Evolutionary conservation across 1,139 yeast species (phyloP), one percentile per base, ranked within the genome.

Genomic region (Lodderomyces jiufengensis): DNA sequence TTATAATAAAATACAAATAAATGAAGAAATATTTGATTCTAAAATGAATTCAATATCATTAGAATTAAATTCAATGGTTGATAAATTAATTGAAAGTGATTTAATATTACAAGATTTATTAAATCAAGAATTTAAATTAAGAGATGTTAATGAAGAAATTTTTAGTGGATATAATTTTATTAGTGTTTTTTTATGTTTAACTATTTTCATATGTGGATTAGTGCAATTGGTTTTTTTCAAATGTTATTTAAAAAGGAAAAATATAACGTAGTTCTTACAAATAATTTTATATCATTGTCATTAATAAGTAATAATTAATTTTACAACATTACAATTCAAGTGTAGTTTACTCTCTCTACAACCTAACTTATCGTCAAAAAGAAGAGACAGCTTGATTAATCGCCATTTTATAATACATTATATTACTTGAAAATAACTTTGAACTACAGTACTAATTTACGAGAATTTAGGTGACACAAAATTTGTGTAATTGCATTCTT

Each of bases 111-210:
- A 50, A 27, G 52, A 55, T 23, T 51, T 69, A 35, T 44, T 63
- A 48, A 58, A 57, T 22, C 64, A 62, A 38, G 74, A 70, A 44
- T 52, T 45, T 15, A 51, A 50, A 41, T 52, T 68, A 34, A 48
- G 76, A 40, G 66, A 67, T 43, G 57, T 57, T 31, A 70, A 70
- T 47, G 76, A 70, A 44, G 54, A 50, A 14, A 68, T 69, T 24
- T 69, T 47, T 39, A 49, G 59, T 21, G 57, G 57, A 13, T 66
- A 64, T 48, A 63, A 70, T 15, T 42, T 43, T 24, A 47, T 54
- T 14, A 51, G 67, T 11, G 50, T 61, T 27, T 39, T 51, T 7
- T 38, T 68, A 13, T 46, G 66, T 23, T 41, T 52, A 12, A 45
- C 55, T 12, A 66, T 63, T 11, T 44, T 52, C 18, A 39, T 54